Percentiles rank a stretch among this genome's conserved stretches.
These are phyloP conservation scores for Kazachstania bromeliacearum DNA, from an alignment of 805 yeast genomes.

Conservation along the genomic window DNA sequence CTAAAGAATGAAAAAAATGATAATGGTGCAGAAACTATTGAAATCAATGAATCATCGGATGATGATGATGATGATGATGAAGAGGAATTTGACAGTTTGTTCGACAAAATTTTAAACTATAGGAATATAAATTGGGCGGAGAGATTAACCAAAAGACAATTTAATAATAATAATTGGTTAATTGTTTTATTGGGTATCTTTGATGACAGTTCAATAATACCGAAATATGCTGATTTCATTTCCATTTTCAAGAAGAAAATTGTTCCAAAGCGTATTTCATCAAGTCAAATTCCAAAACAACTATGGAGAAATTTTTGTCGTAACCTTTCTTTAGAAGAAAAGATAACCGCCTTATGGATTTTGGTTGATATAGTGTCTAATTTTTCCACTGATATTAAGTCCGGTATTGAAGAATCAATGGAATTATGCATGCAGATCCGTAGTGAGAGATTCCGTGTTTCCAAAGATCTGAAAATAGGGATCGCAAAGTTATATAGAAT, in stretches of 20 bases:
- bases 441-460: slow-evolving; percentile 27
- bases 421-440: slow-evolving; percentile 27
- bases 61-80: slow-evolving; percentile 9
- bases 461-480: slow-evolving; percentile 14
- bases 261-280: slow-evolving; percentile 33
- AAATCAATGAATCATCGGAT: slow-evolving; percentile 9
- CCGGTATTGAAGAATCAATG: slow-evolving; percentile 25
- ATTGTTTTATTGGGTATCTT: slow-evolving; percentile 65
- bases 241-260: slow-evolving; percentile 44
- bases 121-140: slow-evolving; percentile 69
- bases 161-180: slow-evolving; percentile 82
- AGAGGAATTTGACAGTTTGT: slow-evolving; percentile 14
- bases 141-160: slow-evolving; percentile 60
- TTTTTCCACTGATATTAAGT: slow-evolving; percentile 26
- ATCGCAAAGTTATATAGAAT: slow-evolving; percentile 15
- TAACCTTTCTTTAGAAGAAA: slow-evolving; percentile 41
- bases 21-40: slow-evolving; percentile 12
- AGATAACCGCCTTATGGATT: slow-evolving; percentile 50
- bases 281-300: slow-evolving; percentile 28
- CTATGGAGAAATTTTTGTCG: slow-evolving; percentile 46
- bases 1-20: slow-evolving; percentile 11
- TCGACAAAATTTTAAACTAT: slow-evolving; percentile 40
- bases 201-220: slow-evolving; percentile 25
- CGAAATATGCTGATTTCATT: slow-evolving; percentile 29
- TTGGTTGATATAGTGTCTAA: slow-evolving; percentile 47